These are phyloP conservation scores for Posidonia oceanica DNA, from an alignment of 116 monocot genomes.

Conservation along the genomic window DNA sequence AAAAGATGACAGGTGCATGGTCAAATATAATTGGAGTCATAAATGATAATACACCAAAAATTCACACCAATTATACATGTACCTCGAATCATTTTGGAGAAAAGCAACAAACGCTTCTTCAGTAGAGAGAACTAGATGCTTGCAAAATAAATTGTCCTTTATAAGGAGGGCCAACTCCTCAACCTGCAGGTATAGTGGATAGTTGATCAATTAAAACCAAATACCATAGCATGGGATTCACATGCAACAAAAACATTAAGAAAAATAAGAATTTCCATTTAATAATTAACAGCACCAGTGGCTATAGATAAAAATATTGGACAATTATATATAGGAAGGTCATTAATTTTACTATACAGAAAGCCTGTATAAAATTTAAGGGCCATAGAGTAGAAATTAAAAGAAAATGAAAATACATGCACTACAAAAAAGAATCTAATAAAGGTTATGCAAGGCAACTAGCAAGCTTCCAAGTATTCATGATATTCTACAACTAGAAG, in stretches of 20 bases:
- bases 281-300: not conserved
- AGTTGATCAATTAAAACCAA: not conserved
- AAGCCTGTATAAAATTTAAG: not conserved
- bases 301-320: not conserved
- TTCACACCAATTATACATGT: not conserved
- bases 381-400: too few relatives aligned
- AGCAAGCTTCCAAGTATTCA: too few relatives aligned
- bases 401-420: too few relatives aligned
- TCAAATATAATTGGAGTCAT: too few relatives aligned
- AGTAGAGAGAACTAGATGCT: constrained; percentile 79
- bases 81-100: constrained; percentile 65
- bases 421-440: too few relatives aligned
- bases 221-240: not conserved
- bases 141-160: constrained; percentile 81
- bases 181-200: constrained; percentile 30
- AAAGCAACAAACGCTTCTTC: constrained; percentile 53
- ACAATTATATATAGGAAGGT: not conserved
- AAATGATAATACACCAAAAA: too few relatives aligned
- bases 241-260: not conserved
- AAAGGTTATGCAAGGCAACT: too few relatives aligned
- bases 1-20: too few relatives aligned
- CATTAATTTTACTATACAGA: not conserved
- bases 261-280: not conserved
- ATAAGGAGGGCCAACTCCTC: constrained; percentile 88
- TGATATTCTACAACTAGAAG: too few relatives aligned